These are phyloP conservation scores for Nemania sp. DNA, from an alignment of 2,329 filamentous ascomycete species.

Conservation along the genomic window DNA sequence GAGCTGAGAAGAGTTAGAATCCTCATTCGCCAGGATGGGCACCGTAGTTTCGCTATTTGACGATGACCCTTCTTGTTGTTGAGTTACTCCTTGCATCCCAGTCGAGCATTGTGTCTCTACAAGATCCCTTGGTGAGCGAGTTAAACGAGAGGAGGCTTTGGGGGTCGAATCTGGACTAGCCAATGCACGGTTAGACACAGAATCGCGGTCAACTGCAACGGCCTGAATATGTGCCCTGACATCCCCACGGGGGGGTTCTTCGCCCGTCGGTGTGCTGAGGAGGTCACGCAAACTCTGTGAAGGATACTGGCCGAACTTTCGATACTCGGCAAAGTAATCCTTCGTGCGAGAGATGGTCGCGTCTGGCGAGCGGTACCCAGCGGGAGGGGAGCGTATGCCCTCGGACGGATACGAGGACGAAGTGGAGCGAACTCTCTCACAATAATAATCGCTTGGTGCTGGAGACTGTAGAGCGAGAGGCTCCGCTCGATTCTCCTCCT, in stretches of 20 bases:
- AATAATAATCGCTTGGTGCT: neutral
- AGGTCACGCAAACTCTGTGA: conserved; percentile 11
- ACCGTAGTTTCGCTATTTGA: conserved; percentile 16
- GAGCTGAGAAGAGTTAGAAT: conserved; percentile 27
- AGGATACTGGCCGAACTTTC: conserved; percentile 16
- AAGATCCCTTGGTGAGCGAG: neutral
- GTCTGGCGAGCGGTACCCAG: conserved; percentile 15
- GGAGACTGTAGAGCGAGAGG: neutral
- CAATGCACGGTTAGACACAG: neutral
- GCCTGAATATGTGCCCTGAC: neutral
- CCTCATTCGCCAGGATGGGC: conserved; percentile 25
- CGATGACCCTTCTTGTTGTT: conserved; percentile 3
- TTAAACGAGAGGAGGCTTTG: neutral
- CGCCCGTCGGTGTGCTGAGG: conserved; percentile 1
- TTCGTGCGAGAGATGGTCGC: neutral
- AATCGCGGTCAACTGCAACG: neutral
- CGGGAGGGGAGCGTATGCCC: conserved; percentile 26
- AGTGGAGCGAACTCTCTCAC: conserved; percentile 10
- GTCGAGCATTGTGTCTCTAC: neutral
- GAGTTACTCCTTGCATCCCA: neutral
- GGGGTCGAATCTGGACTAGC: neutral
- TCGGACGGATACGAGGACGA: conserved; percentile 31
- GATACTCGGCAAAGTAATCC: conserved; percentile 19
- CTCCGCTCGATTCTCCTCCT: neutral
- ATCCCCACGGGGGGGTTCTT: neutral